These are phyloP conservation scores for Zygoascus tannicola DNA, from an alignment of 805 yeast genomes.

Conservation along the genomic window DNA sequence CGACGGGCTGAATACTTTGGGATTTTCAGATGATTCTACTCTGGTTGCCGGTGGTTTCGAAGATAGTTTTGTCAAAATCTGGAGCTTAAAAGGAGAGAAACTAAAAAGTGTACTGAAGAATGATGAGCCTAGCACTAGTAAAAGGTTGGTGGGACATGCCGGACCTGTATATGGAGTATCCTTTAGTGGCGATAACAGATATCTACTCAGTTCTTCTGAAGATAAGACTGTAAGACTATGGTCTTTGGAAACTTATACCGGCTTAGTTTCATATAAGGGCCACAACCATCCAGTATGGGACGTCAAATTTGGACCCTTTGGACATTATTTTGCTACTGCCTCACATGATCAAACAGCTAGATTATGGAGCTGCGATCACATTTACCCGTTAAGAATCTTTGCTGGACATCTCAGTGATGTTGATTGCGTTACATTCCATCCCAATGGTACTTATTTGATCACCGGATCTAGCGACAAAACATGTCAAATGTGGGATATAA, in stretches of 20 bases:
- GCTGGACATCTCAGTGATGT: slow-evolving; percentile 98
- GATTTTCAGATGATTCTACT: slow-evolving; percentile 80
- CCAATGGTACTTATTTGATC: slow-evolving; percentile 87
- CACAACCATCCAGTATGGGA: slow-evolving; percentile 98
- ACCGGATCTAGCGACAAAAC: slow-evolving; percentile 96
- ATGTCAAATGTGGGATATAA: slow-evolving; percentile 96
- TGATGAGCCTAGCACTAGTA: slow-evolving; percentile 22
- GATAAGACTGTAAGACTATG: slow-evolving; percentile 88
- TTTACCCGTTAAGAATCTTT: slow-evolving; percentile 88
- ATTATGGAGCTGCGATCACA: slow-evolving; percentile 96
- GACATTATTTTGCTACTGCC: slow-evolving; percentile 97
- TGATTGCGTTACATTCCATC: slow-evolving; percentile 90
- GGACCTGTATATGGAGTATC: slow-evolving; percentile 89
- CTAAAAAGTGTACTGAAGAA: slow-evolving; percentile 34
- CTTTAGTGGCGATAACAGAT: slow-evolving; percentile 83
- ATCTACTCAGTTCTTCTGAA: slow-evolving; percentile 73
- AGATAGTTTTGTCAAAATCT: slow-evolving; percentile 80
- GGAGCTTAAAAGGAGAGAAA: slow-evolving; percentile 91
- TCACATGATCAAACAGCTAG: slow-evolving; percentile 97
- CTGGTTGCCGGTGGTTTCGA: slow-evolving; percentile 90
- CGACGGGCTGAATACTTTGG: slow-evolving; percentile 75
- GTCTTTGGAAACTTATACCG: slow-evolving; percentile 86
- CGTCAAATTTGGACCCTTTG: slow-evolving; percentile 86
- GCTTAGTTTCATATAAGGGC: slow-evolving; percentile 89
- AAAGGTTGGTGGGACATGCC: slow-evolving; percentile 77